Evolutionary conservation across 2,329 filamentous ascomycete species (phyloP).

Genomic region (Monilinia laxa): DNA sequence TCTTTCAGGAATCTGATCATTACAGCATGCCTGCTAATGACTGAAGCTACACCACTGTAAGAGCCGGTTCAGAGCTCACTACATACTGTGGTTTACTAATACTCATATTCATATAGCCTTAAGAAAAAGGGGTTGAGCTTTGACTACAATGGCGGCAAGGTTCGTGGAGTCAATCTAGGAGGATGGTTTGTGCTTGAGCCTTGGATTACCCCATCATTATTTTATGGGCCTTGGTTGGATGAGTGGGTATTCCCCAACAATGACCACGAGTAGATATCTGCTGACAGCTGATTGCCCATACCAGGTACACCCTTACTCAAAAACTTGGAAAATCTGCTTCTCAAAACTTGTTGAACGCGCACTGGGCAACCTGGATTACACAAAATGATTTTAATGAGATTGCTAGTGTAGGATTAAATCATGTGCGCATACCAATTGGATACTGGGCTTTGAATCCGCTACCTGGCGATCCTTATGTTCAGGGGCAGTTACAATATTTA

Average conservation of each 20-base stretch:
- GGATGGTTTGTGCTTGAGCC: conserved; percentile 46
- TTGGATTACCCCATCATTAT: conserved; percentile 59
- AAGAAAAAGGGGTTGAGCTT: conserved; percentile 44
- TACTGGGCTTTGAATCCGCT: conserved; percentile 61
- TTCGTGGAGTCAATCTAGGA: conserved; percentile 64
- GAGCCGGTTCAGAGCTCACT: not conserved
- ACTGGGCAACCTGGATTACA: conserved; percentile 58
- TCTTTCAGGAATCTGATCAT: conserved; percentile 28
- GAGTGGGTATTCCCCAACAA: conserved; percentile 37
- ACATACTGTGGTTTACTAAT: conserved; percentile 20
- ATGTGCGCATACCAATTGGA: conserved; percentile 64
- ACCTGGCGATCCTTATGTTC: conserved; percentile 58
- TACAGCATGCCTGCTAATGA: conserved; percentile 26
- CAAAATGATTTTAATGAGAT: conserved; percentile 46
- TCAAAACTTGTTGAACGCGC: conserved; percentile 48
- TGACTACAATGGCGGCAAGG: conserved; percentile 53
- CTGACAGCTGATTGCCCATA: not conserved
- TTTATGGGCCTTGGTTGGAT: conserved; percentile 41
- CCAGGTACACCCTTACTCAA: conserved; percentile 41
- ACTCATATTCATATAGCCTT: conserved; percentile 11
- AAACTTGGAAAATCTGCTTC: conserved; percentile 49
- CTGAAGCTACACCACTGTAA: conserved; percentile 32
- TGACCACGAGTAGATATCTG: not conserved
- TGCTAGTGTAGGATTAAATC: conserved; percentile 53
- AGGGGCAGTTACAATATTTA: conserved; percentile 59